These are phyloP conservation scores for Pulveroboletus ravenelii DNA, from an alignment of 768 basidiomycete genomes.

Conservation along the genomic window DNA sequence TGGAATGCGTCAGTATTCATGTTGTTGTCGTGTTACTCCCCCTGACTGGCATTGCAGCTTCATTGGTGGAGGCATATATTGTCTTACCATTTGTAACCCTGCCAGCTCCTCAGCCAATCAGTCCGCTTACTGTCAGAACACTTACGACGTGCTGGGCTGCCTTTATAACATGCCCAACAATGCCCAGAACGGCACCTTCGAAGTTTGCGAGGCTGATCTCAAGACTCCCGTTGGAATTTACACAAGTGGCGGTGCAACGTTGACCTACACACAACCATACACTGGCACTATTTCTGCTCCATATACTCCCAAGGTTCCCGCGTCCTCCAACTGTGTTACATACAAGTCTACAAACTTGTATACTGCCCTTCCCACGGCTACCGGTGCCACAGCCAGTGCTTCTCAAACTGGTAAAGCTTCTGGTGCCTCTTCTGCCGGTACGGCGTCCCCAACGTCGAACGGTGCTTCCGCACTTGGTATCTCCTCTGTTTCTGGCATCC, in stretches of 20 bases:
- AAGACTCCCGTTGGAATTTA: slow-evolving; percentile 59
- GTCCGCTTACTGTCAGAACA: slow-evolving; percentile 59
- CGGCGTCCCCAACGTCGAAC: slow-evolving; percentile 15
- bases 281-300: slow-evolving; percentile 32
- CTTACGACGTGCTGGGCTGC: slow-evolving; percentile 70
- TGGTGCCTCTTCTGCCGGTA: slow-evolving; percentile 12
- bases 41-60: slow-evolving; percentile 36
- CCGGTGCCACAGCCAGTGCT: slow-evolving; percentile 3
- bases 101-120: slow-evolving; percentile 35
- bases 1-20: slow-evolving; percentile 53
- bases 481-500: slow-evolving; percentile 31
- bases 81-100: slow-evolving; percentile 70
- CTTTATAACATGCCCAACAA: slow-evolving; percentile 66
- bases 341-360: slow-evolving; percentile 36
- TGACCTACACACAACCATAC: slow-evolving; percentile 42
- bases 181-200: slow-evolving; percentile 55
- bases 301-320: slow-evolving; percentile 37
- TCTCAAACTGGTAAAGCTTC: slow-evolving; percentile 7
- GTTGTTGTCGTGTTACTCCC: neutral
- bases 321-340: slow-evolving; percentile 43
- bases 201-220: slow-evolving; percentile 60
- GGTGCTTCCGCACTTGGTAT: slow-evolving; percentile 25
- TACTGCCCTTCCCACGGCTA: slow-evolving; percentile 18
- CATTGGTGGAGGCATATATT: slow-evolving; percentile 62
- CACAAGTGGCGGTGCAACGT: slow-evolving; percentile 35